These are phyloP conservation scores for Vitellaria paradoxa DNA, from an alignment of 179 eudicot genomes.

Conservation along the genomic window DNA sequence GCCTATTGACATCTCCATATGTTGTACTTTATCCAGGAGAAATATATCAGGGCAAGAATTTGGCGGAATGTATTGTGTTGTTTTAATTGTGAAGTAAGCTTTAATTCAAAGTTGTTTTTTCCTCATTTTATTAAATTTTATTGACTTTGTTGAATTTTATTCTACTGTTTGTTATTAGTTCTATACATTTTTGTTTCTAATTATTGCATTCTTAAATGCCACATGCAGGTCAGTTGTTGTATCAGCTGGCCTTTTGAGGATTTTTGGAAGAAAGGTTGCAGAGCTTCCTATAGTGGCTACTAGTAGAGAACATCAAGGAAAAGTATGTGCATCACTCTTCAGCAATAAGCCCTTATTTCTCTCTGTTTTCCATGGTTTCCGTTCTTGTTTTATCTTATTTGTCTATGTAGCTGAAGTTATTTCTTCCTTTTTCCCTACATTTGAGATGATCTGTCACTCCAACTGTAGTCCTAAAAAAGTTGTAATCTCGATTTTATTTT, in stretches of 20 bases:
- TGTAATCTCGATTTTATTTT: not conserved
- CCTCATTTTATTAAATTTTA: not conserved
- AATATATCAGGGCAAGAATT: constrained; percentile 97
- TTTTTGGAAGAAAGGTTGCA: constrained; percentile 85
- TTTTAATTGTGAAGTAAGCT: constrained; percentile 66
- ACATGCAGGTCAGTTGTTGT: constrained; percentile 72
- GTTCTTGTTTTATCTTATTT: not conserved
- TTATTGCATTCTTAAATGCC: not conserved
- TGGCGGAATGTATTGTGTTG: constrained; percentile 90
- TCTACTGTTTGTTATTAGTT: not conserved
- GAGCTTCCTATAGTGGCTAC: constrained; percentile 99
- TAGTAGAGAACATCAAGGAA: constrained; percentile 84
- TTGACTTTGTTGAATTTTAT: not conserved
- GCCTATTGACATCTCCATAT: not conserved
- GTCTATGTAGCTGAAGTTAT: constrained; percentile 1
- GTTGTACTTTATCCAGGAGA: constrained; percentile 58
- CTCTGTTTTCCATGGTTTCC: not conserved
- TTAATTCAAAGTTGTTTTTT: not conserved
- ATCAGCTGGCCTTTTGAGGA: constrained; percentile 89
- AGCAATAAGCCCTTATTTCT: constrained; percentile 5
- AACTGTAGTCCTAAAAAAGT: constrained; percentile 1
- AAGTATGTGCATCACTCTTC: constrained; percentile 40
- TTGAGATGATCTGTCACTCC: not conserved
- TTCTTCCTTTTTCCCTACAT: not conserved
- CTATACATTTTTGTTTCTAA: not conserved